A percentile compares a stretch with the other conserved stretches of the same genome.
phyloP scores from a whole-genome alignment of 2,329 filamentous ascomycete species.

The Ceratocystis lukuohia region DNA sequence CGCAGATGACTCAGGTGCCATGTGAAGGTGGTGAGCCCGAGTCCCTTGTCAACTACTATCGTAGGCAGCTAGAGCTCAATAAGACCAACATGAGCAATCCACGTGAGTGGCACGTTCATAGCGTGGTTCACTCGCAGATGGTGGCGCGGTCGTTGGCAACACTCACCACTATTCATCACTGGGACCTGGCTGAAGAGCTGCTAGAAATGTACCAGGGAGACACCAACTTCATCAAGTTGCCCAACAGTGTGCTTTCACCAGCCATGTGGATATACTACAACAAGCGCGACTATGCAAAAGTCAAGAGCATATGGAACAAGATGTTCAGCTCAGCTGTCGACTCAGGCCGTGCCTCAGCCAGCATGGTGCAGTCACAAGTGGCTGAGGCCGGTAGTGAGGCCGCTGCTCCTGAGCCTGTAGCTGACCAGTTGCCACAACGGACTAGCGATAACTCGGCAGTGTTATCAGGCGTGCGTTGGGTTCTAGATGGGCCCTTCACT shows the following conservation, averaged over 20 bases:
- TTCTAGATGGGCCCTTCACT: slow-evolving; percentile 35
- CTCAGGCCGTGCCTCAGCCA: slow-evolving; percentile 10
- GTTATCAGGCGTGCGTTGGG: slow-evolving; percentile 36
- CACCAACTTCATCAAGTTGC: slow-evolving; percentile 28
- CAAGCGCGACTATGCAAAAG: slow-evolving; percentile 43
- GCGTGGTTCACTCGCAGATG: slow-evolving; percentile 22
- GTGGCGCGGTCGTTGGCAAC: slow-evolving; percentile 26
- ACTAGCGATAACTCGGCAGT: not conserved
- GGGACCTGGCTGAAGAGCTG: slow-evolving; percentile 43
- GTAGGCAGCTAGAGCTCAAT: slow-evolving; percentile 20
- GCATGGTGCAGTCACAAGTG: slow-evolving; percentile 23
- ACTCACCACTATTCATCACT: slow-evolving; percentile 30
- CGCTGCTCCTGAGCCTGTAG: slow-evolving; percentile 20
- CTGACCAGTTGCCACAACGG: slow-evolving; percentile 6
- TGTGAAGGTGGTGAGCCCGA: slow-evolving; percentile 23
- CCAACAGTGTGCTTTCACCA: slow-evolving; percentile 44
- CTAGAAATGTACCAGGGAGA: slow-evolving; percentile 37
- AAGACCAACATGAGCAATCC: slow-evolving; percentile 22
- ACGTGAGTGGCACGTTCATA: slow-evolving; percentile 21
- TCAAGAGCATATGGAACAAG: slow-evolving; percentile 54
- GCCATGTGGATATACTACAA: slow-evolving; percentile 55
- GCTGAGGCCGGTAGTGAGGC: slow-evolving; percentile 29
- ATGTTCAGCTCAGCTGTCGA: slow-evolving; percentile 26
- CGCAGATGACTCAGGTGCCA: slow-evolving; percentile 24
- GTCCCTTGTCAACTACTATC: slow-evolving; percentile 26